These are phyloP conservation scores for Ustilago hordei DNA, from an alignment of 1,284 basidiomycete genomes.

Conservation along the genomic window DNA sequence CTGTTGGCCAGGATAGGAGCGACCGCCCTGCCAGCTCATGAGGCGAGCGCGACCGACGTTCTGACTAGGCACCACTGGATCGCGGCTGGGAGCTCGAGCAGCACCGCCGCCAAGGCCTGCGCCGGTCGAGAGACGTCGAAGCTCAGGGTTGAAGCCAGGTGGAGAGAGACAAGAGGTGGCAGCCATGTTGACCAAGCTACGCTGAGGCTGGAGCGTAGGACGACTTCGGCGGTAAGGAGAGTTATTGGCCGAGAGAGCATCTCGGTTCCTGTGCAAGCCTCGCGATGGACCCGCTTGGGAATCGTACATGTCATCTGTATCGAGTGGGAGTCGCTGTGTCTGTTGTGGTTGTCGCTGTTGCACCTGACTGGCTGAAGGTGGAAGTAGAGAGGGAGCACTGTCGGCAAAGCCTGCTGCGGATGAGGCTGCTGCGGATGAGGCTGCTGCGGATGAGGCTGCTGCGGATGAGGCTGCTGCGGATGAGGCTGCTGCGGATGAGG, in stretches of 20 bases:
- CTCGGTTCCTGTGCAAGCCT: conserved; percentile 24
- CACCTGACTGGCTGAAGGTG: conserved; percentile 21
- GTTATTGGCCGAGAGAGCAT: conserved; percentile 24
- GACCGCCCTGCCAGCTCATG: conserved; percentile 50
- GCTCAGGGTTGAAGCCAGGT: conserved; percentile 27
- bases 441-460: background rate
- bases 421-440: conserved; percentile 9
- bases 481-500: conserved; percentile 7
- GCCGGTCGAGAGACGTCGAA: conserved; percentile 37
- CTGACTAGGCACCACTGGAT: conserved; percentile 45
- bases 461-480: conserved; percentile 11
- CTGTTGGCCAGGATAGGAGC: conserved; percentile 20
- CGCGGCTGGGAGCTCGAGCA: conserved; percentile 25
- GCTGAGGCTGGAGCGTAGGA: conserved; percentile 20
- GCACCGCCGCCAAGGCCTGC: conserved; percentile 6
- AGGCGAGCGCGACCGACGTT: conserved; percentile 39
- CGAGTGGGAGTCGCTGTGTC: conserved; percentile 17
- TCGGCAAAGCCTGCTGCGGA: conserved; percentile 19
- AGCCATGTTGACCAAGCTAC: conserved; percentile 25
- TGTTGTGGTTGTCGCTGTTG: conserved; percentile 23
- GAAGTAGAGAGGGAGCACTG: conserved; percentile 36
- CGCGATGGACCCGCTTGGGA: conserved; percentile 49
- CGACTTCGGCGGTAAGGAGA: conserved; percentile 36
- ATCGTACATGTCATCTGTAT: conserved; percentile 31
- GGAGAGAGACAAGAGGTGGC: conserved; percentile 27